Evolutionary conservation across 2,329 filamentous ascomycete species (phyloP).

Genomic region (Aspergillus sp.): DNA sequence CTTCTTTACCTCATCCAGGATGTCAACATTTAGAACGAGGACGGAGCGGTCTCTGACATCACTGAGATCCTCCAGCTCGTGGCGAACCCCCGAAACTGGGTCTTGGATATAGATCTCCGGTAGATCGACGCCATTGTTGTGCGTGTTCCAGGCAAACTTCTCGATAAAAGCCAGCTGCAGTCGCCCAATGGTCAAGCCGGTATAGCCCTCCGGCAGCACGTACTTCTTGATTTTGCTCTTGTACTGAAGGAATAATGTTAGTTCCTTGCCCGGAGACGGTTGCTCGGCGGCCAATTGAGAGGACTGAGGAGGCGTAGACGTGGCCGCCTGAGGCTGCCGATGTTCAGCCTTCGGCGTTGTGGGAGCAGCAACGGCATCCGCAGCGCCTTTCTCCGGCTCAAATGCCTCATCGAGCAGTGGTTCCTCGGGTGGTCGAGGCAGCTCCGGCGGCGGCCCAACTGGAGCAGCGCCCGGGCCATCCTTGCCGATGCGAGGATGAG

Average conservation of each 20-base stretch:
- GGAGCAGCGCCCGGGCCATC: slow-evolving; percentile 29
- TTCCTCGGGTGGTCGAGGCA: slow-evolving; percentile 41
- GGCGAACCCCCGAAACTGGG: slow-evolving; percentile 89
- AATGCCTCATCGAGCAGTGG: slow-evolving; percentile 36
- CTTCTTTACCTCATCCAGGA: slow-evolving; percentile 90
- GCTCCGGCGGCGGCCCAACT: slow-evolving; percentile 59
- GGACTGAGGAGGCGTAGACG: slow-evolving; percentile 46
- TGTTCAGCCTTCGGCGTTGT: slow-evolving; percentile 27
- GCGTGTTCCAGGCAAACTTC: slow-evolving; percentile 98
- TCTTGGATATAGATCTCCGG: slow-evolving; percentile 99
- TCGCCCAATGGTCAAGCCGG: slow-evolving; percentile 80
- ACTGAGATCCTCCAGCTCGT: slow-evolving; percentile 88
- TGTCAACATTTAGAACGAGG: slow-evolving; percentile 89
- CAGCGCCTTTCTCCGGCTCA: slow-evolving; percentile 31
- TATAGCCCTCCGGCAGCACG: slow-evolving; percentile 78
- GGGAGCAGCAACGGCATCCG: slow-evolving; percentile 20
- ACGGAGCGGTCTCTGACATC: slow-evolving; percentile 96
- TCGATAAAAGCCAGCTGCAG: slow-evolving; percentile 96
- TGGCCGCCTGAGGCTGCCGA: slow-evolving; percentile 19
- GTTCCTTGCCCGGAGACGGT: slow-evolving; percentile 74
- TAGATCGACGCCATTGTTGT: slow-evolving; percentile 86
- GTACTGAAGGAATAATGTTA: slow-evolving; percentile 93
- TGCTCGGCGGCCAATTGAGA: slow-evolving; percentile 59
- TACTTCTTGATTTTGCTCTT: slow-evolving; percentile 98
- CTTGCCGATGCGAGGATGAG: slow-evolving; percentile 25